Conservation (phyloP, 371 early-diverging fungal genomes). For the Mortierella sp. region DNA sequence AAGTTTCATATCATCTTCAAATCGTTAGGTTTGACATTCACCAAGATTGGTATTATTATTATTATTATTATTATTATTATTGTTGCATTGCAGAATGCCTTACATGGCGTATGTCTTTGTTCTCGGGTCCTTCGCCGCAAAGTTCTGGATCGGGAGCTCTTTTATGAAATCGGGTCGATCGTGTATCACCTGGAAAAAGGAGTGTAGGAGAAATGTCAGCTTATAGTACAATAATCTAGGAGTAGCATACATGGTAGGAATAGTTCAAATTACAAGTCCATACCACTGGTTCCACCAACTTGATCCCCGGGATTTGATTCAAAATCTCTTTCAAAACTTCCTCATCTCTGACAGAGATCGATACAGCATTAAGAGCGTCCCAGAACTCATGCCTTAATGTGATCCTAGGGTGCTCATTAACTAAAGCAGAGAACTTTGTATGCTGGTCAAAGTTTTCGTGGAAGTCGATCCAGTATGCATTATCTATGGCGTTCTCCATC, state of each 20-base stretch:
- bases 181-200: conserved; percentile 30
- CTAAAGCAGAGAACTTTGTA: conserved; percentile 23
- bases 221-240: not conserved
- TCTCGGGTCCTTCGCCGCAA: conserved; percentile 5
- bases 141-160: not conserved
- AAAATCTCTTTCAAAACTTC: conserved; percentile 32
- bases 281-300: conserved; percentile 50
- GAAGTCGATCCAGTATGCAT: conserved; percentile 56
- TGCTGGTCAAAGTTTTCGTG: conserved; percentile 41
- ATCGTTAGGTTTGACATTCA: not conserved
- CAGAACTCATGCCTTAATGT: conserved; percentile 50
- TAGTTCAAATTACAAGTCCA: not conserved
- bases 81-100: not conserved
- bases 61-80: no score
- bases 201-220: not conserved
- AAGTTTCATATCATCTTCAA: not conserved
- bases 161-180: conserved; percentile 33
- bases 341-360: conserved; percentile 32
- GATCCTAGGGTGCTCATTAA: conserved; percentile 32
- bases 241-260: not conserved
- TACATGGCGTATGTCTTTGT: conserved; percentile 19
- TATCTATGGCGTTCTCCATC: conserved; percentile 37
- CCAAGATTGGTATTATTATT: not conserved
- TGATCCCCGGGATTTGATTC: conserved; percentile 35
- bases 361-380: conserved; percentile 41